Conservation (phyloP, 1,139 yeast genomes). For the Nakaseomyces delphensis region DNA sequence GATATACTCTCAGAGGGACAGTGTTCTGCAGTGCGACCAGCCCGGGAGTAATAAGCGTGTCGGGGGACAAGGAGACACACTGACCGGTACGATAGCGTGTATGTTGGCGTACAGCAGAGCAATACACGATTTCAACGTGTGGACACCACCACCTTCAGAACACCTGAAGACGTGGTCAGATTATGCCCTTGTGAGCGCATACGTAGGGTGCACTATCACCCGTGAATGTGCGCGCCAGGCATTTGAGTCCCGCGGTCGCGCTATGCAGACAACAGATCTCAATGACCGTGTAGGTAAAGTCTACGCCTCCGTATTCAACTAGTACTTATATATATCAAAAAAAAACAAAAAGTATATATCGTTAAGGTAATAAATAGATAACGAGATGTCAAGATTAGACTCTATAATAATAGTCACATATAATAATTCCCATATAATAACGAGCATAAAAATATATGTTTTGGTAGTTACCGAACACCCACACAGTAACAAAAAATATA, state of each 20-base stretch:
- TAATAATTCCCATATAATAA: not conserved
- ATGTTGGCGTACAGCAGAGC: slow-evolving; percentile 40
- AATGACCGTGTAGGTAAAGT: slow-evolving; percentile 61
- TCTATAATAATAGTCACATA: not conserved
- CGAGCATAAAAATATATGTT: too few relatives aligned
- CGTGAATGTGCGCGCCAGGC: slow-evolving; percentile 61
- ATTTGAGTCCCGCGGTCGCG: slow-evolving; percentile 54
- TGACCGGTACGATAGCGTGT: slow-evolving; percentile 65
- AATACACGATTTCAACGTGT: slow-evolving; percentile 29
- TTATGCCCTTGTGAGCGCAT: slow-evolving; percentile 52
- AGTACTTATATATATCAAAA: not conserved
- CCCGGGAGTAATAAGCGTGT: slow-evolving; percentile 65
- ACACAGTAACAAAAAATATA: too few relatives aligned
- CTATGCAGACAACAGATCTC: slow-evolving; percentile 80
- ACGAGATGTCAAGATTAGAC: not conserved
- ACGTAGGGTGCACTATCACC: slow-evolving; percentile 63
- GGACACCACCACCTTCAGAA: slow-evolving; percentile 35
- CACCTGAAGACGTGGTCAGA: slow-evolving; percentile 32
- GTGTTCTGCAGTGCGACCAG: slow-evolving; percentile 35
- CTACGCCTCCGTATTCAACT: slow-evolving; percentile 44
- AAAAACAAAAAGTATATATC: not conserved
- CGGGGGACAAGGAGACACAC: slow-evolving; percentile 85
- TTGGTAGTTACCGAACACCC: too few relatives aligned
- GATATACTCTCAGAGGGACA: slow-evolving; percentile 40
- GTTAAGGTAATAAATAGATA: not conserved